phyloP scores from a whole-genome alignment of 306 rosid species.

The Quercus berberidifolia region DNA sequence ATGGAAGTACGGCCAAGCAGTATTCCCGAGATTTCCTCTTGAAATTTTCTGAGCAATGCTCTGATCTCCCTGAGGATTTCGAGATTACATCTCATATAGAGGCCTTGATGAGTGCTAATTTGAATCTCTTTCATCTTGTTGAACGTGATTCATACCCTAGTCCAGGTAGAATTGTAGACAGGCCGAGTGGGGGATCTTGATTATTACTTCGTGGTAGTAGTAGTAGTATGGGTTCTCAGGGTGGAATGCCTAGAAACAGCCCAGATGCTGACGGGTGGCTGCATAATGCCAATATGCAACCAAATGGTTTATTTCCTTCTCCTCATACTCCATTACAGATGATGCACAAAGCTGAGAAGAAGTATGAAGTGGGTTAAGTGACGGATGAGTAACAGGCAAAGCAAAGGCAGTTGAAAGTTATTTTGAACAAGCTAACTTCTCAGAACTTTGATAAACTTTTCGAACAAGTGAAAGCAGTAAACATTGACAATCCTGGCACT shows the following conservation, averaged over 20 bases:
- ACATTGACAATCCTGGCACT: constrained; percentile 71
- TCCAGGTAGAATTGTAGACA: constrained; percentile 70
- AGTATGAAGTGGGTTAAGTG: constrained; percentile 83
- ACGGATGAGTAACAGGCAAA: constrained; percentile 70
- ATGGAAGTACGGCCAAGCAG: constrained; percentile 44
- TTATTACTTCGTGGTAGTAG: too few relatives aligned
- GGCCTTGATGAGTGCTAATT: constrained; percentile 31
- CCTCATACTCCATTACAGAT: constrained; percentile 69
- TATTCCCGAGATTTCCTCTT: constrained; percentile 88
- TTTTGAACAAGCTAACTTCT: constrained; percentile 87
- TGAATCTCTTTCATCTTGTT: constrained; percentile 29
- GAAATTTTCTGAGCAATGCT: constrained; percentile 60
- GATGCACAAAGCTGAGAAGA: constrained; percentile 93
- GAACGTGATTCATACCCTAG: constrained; percentile 66
- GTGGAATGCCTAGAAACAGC: constrained; percentile 59
- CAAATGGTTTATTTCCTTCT: constrained; percentile 84
- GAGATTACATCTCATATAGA: constrained; percentile 47
- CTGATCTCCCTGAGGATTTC: constrained; percentile 65
- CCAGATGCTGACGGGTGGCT: constrained; percentile 90
- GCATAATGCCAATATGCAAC: constrained; percentile 62
- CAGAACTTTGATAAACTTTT: constrained; percentile 91
- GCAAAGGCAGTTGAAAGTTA: constrained; percentile 89
- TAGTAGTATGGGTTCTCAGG: constrained; percentile 47
- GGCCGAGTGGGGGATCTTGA: constrained; percentile 35
- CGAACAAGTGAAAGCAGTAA: constrained; percentile 92